phyloP scores from a whole-genome alignment of 2,329 filamentous ascomycete genomes.

The Peltaster fructicola region DNA sequence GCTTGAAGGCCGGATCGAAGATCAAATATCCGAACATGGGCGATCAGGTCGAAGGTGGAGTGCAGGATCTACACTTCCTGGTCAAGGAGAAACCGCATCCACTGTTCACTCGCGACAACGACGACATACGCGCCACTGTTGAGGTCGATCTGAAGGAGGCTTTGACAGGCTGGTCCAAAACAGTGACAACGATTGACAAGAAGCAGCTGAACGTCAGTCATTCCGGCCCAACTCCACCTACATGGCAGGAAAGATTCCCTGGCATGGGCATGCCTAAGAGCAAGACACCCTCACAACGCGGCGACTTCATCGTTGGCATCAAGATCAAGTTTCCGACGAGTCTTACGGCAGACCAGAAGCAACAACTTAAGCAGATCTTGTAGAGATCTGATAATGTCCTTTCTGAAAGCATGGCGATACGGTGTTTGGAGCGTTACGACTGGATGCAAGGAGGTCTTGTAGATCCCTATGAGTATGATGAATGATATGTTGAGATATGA shows the following conservation, averaged over 20 bases:
- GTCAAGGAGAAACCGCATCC: conserved; percentile 87
- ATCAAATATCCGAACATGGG: conserved; percentile 98
- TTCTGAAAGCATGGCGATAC: too few relatives aligned
- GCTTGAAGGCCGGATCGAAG: conserved; percentile 91
- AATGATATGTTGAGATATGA: too few relatives aligned
- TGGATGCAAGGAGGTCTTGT: too few relatives aligned
- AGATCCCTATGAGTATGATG: too few relatives aligned
- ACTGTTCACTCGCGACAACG: conserved; percentile 69
- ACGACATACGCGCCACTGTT: conserved; percentile 64
- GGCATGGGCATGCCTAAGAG: conserved; percentile 85
- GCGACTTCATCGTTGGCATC: conserved; percentile 76
- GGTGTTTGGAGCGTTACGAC: too few relatives aligned
- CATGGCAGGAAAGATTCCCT: conserved; percentile 65
- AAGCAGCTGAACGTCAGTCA: conserved; percentile 68
- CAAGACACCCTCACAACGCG: conserved; percentile 69
- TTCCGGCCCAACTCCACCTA: conserved; percentile 68
- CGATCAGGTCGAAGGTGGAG: conserved; percentile 88
- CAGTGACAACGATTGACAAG: conserved; percentile 84
- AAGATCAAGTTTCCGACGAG: conserved; percentile 81
- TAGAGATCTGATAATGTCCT: too few relatives aligned
- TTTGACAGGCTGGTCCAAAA: conserved; percentile 80
- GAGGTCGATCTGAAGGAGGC: conserved; percentile 84
- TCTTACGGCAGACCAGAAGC: conserved; percentile 63
- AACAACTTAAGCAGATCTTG: conserved; percentile 62
- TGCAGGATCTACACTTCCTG: conserved; percentile 89